phyloP scores from a whole-genome alignment of 352 stramenopile genomes.

The Globisporangium mamillatum region DNA sequence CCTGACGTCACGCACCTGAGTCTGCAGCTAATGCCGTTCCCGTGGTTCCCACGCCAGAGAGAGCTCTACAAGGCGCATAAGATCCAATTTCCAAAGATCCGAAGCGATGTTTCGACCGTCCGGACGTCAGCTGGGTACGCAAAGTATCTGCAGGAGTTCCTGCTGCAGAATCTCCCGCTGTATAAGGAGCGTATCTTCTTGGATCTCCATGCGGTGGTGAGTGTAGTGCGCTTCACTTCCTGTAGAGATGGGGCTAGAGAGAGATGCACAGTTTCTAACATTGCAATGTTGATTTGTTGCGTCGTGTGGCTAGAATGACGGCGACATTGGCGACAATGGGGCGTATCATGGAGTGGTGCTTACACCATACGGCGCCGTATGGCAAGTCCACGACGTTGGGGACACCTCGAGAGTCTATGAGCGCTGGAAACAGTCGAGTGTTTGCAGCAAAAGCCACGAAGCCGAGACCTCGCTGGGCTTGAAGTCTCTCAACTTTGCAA shows the following conservation, averaged over 20 bases:
- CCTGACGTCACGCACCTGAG: constrained; percentile 66
- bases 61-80: constrained; percentile 22
- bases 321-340: constrained; percentile 33
- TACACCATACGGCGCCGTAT: constrained; percentile 41
- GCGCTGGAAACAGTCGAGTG: constrained; percentile 17
- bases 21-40: constrained; percentile 82
- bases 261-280: background rate
- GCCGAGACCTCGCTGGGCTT: background rate
- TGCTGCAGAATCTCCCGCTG: constrained; percentile 32
- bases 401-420: constrained; percentile 16
- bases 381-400: constrained; percentile 29
- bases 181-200: constrained; percentile 35
- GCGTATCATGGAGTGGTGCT: constrained; percentile 39
- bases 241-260: no score
- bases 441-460: background rate
- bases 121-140: constrained; percentile 38
- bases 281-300: background rate
- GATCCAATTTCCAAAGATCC: constrained; percentile 37
- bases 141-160: constrained; percentile 38
- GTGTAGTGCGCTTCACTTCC: background rate
- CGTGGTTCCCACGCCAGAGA: constrained; percentile 66
- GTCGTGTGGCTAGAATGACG: constrained; percentile 31
- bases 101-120: constrained; percentile 31
- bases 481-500: constrained; percentile 15
- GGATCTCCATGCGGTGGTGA: constrained; percentile 56